Evolutionary conservation across 2,329 filamentous ascomycete genomes (phyloP).

Genomic region (Immersiporthe knoxdaviesiana): DNA sequence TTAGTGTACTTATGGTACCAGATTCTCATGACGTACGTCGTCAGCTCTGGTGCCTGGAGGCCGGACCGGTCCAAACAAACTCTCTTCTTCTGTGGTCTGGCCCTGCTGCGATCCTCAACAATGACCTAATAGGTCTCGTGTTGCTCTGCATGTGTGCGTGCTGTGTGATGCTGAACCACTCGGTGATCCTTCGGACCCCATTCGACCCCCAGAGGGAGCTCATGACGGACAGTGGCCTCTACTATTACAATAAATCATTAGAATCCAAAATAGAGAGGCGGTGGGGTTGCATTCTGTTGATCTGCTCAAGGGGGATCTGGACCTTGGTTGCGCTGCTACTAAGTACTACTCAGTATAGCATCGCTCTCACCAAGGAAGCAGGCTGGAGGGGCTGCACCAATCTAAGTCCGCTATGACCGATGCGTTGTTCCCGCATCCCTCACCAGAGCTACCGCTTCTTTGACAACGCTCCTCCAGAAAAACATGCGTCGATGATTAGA

Average conservation of each 20-base stretch:
- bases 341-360: no score
- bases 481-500: background rate
- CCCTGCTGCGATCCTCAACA: no score
- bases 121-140: no score
- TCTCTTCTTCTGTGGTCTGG: background rate
- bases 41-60: constrained; percentile 7
- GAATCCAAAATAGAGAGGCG: no score
- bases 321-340: no score
- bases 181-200: no score
- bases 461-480: background rate
- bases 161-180: no score
- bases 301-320: no score
- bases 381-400: background rate
- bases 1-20: background rate
- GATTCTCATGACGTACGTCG: background rate
- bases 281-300: no score
- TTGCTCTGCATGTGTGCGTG: background rate
- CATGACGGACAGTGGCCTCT: no score
- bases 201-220: no score
- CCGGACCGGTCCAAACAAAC: background rate
- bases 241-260: no score
- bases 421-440: background rate
- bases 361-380: background rate
- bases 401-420: constrained; percentile 22
- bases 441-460: background rate